These are phyloP conservation scores for Lablab purpureus DNA, from an alignment of 306 rosid species.

Conservation along the genomic window DNA sequence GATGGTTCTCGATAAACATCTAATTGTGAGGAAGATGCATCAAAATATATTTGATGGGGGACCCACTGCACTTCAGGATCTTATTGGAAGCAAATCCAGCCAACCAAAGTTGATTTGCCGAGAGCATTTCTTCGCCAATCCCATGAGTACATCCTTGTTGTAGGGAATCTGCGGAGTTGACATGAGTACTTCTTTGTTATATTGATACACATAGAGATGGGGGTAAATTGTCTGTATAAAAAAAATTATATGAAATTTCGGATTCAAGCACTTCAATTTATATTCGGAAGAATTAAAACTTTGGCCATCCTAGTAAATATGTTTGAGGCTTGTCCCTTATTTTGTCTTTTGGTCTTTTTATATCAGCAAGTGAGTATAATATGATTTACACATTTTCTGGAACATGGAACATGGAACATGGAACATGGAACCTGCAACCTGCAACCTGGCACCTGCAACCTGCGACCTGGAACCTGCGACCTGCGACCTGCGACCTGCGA, in stretches of 20 bases:
- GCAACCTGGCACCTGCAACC: too few species aligned
- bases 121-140: conserved; percentile 86
- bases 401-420: too few species aligned
- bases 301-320: conserved; percentile 9
- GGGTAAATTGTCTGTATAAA: background rate
- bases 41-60: conserved; percentile 56
- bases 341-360: too few species aligned
- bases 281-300: conserved; percentile 24
- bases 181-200: background rate
- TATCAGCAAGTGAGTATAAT: too few species aligned
- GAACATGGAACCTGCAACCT: too few species aligned
- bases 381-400: too few species aligned
- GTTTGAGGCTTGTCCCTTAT: background rate
- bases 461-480: too few species aligned
- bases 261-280: background rate
- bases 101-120: conserved; percentile 55
- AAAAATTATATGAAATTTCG: conserved; percentile 18
- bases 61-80: conserved; percentile 63
- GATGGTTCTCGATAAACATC: conserved; percentile 82
- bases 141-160: conserved; percentile 73
- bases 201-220: background rate
- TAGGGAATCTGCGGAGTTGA: conserved; percentile 44
- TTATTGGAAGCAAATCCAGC: conserved; percentile 59
- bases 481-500: too few species aligned
- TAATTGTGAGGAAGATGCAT: conserved; percentile 76